Base-by-base conservation (phyloP, 352 stramenopile species). In the Pythium aristosporum region DNA sequence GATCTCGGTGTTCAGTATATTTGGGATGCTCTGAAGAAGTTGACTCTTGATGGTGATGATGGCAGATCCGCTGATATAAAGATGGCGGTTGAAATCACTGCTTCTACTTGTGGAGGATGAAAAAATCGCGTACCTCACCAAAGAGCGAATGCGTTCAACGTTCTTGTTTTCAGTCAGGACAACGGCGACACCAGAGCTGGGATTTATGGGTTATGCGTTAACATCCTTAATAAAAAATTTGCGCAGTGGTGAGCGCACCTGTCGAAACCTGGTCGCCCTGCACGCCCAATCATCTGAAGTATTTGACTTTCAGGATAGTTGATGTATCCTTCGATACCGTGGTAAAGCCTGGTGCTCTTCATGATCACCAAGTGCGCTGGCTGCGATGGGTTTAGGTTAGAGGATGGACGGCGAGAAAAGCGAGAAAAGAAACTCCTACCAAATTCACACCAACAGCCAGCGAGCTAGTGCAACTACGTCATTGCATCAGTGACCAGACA, bases 401-500 rank as follows among this genome's bases (percentile, higher is more conserved):
- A 32, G 23, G 6, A 25, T 9, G 12, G n/a, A n/a, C 41, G 5
- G n/a, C 1, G 18, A 34, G 50, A 47, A 28, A 11, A 44, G 41
- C 61, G n/a, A 34, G 9, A 15, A 8, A 7, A 15, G 3, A 8
- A 7, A 15, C n/a, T 34, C 46, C 25, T 47, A 82, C 75, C 58
- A 82, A 56, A 50, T 82, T 82, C 13, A 82, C 67, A 36, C 72
- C 75, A 6, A 82, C 67, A 18, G 75, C 75, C 20, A 82, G 65
- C 12, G 69, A 69, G 25, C 58, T 80, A 5, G 74, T 85, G 18
- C 63, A 80, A 53, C 72, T 80, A 23, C 28, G 21, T 30, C 13
- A 43, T 21, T 36, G 8, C 6, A n/a, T 51, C 16, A 61, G 28
- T 52, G 15, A 30, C 1, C 30, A 41, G 16, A 42, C 36, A 20